These are phyloP conservation scores for Corymbia citriodora DNA, from an alignment of 441 rosid genomes.

Conservation along the genomic window DNA sequence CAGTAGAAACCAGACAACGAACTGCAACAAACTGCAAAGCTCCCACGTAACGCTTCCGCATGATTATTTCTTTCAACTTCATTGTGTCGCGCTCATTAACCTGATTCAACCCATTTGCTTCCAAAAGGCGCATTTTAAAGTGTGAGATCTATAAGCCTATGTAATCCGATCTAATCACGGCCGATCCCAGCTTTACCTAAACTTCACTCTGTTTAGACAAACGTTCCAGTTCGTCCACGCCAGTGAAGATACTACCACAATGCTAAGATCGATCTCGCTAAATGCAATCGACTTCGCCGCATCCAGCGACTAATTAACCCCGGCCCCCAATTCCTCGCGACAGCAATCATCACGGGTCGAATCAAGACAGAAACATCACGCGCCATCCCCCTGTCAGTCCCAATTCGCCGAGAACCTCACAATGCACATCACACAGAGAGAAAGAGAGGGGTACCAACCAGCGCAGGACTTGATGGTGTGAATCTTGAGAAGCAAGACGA, in stretches of 20 bases:
- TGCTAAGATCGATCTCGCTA: background rate
- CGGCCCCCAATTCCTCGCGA: background rate
- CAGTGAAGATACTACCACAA: background rate
- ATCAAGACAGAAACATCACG: background rate
- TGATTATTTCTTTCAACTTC: background rate
- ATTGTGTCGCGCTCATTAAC: background rate
- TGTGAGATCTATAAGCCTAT: background rate
- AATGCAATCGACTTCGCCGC: background rate
- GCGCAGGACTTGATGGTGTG: conserved; percentile 18
- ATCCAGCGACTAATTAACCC: background rate
- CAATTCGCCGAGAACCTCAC: background rate
- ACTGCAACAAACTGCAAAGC: background rate
- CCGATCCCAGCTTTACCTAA: background rate
- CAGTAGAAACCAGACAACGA: background rate
- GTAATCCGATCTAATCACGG: background rate
- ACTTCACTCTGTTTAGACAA: background rate
- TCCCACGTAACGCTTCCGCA: background rate
- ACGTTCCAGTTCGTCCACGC: background rate
- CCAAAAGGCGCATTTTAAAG: background rate
- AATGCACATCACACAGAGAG: background rate
- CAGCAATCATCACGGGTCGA: background rate
- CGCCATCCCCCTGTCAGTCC: background rate
- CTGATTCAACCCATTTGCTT: background rate
- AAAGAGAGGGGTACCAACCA: background rate
- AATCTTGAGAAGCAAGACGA: conserved; percentile 14